Conservation (phyloP, 192 early-diverging fungal species). For the Coemansia sp. region DNA sequence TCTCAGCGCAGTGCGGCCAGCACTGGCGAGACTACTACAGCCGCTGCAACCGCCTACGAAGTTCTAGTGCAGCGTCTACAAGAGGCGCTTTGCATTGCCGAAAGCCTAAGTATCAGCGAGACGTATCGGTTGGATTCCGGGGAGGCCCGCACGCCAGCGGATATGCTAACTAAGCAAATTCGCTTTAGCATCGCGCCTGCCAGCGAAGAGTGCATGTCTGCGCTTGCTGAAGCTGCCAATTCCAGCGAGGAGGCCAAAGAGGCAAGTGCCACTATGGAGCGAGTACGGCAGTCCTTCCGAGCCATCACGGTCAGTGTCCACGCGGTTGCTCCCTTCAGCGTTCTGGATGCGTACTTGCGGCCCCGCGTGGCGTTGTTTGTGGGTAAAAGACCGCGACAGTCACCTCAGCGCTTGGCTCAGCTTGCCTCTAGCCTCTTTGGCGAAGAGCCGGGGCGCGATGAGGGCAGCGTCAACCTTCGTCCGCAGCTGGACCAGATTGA, state of each 20-base stretch:
- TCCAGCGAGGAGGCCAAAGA: conserved; percentile 30
- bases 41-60: conserved; percentile 45
- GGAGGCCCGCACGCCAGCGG: conserved; percentile 49
- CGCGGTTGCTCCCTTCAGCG: conserved; percentile 81
- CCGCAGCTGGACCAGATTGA: conserved; percentile 20
- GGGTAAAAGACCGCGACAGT: neutral
- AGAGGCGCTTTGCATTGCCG: conserved; percentile 68
- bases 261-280: conserved; percentile 18
- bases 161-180: conserved; percentile 79
- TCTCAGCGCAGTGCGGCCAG: neutral
- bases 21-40: neutral
- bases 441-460: neutral
- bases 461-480: conserved; percentile 4
- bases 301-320: conserved; percentile 77
- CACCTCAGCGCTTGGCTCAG: conserved; percentile 6
- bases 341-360: conserved; percentile 80
- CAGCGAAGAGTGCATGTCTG: conserved; percentile 5
- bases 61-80: conserved; percentile 70
- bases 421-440: neutral
- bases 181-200: conserved; percentile 66
- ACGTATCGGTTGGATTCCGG: conserved; percentile 53
- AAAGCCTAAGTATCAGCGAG: conserved; percentile 65
- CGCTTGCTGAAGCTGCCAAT: conserved; percentile 30
- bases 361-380: conserved; percentile 56
- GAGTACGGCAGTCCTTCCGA: conserved; percentile 24